Percentiles rank a stretch among this genome's conserved stretches.
Evolutionary conservation across 306 rosid species (phyloP).

Genomic region (Clitoria ternatea): DNA sequence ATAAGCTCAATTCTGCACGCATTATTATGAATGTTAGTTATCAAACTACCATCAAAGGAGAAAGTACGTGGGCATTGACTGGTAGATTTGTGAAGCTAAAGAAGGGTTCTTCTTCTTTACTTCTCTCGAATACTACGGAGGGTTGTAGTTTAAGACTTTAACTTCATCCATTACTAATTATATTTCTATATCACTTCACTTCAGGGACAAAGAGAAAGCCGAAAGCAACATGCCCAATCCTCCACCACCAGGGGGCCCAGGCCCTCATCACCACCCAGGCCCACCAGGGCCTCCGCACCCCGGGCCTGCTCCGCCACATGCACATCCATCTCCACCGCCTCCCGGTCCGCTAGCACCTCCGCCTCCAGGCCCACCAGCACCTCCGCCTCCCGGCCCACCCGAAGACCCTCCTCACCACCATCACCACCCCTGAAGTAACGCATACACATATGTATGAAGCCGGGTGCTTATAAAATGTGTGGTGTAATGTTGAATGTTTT

Average conservation of each 20-base stretch:
- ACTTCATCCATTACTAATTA: neutral
- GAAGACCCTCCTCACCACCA: constrained; percentile 31
- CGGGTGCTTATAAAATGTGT: no score
- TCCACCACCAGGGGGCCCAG: constrained; percentile 48
- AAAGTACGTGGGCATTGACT: constrained; percentile 13
- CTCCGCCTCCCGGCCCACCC: constrained; percentile 23
- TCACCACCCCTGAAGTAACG: neutral
- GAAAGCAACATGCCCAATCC: constrained; percentile 38
- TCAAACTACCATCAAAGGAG: neutral
- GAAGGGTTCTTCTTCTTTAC: neutral
- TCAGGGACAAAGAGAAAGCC: neutral
- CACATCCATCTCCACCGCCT: constrained; percentile 29
- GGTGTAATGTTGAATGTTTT: neutral
- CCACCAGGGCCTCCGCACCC: constrained; percentile 29
- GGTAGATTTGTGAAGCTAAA: neutral
- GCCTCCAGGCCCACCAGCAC: constrained; percentile 19
- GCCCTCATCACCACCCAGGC: constrained; percentile 31
- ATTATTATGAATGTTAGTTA: constrained; percentile 28
- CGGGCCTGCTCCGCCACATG: constrained; percentile 30
- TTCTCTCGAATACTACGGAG: neutral
- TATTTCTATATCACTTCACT: neutral
- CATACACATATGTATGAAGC: no score
- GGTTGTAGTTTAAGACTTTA: neutral
- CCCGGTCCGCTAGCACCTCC: constrained; percentile 23
- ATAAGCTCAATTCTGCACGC: no score